Percentiles rank a stretch among this genome's conserved stretches.
Conservation (phyloP, 2,329 filamentous ascomycete species). For the Davidsoniella australis region DNA sequence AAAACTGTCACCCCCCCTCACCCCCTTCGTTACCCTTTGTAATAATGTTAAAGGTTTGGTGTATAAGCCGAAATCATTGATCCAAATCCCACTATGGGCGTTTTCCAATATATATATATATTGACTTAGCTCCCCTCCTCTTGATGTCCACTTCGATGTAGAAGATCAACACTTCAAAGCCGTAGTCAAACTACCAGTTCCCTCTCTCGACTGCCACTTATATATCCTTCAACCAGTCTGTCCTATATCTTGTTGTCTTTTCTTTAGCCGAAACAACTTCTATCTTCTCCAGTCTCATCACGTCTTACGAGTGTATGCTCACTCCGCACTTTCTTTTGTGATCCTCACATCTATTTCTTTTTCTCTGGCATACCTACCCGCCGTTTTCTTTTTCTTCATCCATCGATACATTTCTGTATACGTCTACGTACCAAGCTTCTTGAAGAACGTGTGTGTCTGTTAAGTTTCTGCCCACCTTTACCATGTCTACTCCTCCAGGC, state of each 20-base stretch:
- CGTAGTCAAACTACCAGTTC: too few relatives aligned
- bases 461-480: background rate
- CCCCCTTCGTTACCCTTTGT: too few relatives aligned
- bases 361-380: background rate
- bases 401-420: background rate
- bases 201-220: background rate
- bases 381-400: background rate
- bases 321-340: background rate
- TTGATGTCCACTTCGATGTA: too few relatives aligned
- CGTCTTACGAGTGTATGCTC: background rate
- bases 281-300: background rate
- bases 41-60: too few relatives aligned
- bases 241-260: background rate
- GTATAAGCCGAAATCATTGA: background rate
- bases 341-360: background rate
- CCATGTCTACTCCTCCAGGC: conserved; percentile 2
- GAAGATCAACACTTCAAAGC: too few relatives aligned
- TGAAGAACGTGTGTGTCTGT: background rate
- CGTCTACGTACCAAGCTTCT: background rate
- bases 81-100: background rate
- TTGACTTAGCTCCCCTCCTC: too few relatives aligned
- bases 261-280: background rate
- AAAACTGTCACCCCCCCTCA: too few relatives aligned
- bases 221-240: background rate
- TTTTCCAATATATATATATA: too few relatives aligned